Evolutionary conservation across 305 asterid genomes (phyloP).

Genomic region (Fraxinus nigra): DNA sequence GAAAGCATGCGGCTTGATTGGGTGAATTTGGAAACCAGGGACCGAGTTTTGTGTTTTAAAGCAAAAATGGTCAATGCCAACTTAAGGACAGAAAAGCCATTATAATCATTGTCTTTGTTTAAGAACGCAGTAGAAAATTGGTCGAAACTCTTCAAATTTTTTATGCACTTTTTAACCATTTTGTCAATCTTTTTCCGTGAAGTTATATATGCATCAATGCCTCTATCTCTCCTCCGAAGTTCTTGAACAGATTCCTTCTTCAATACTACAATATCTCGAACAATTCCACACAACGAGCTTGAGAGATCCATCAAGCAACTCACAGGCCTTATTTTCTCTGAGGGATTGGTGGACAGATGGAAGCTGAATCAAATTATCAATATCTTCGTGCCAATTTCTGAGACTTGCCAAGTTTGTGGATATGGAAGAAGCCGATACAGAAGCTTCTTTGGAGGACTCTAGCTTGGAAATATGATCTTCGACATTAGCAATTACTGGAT

Average conservation of each 20-base stretch:
- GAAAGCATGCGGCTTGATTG: not conserved
- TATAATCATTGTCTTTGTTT: not conserved
- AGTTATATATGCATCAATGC: constrained; percentile 17
- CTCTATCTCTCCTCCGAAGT: constrained; percentile 25
- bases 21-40: constrained; percentile 31
- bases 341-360: constrained; percentile 30
- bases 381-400: constrained; percentile 25
- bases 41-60: constrained; percentile 33
- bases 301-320: constrained; percentile 32
- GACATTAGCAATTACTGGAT: constrained; percentile 18
- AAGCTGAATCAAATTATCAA: constrained; percentile 29
- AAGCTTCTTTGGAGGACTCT: constrained; percentile 19
- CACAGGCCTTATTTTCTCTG: not conserved
- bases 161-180: constrained; percentile 28
- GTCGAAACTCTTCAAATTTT: constrained; percentile 24
- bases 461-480: constrained; percentile 21
- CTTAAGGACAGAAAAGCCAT: constrained; percentile 19
- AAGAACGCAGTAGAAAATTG: not conserved
- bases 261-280: constrained; percentile 12
- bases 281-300: constrained; percentile 19
- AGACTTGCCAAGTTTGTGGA: constrained; percentile 29
- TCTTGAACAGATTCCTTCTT: constrained; percentile 34
- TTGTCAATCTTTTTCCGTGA: constrained; percentile 29
- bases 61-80: constrained; percentile 22
- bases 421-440: constrained; percentile 23